Evolutionary conservation across 2,329 filamentous ascomycete species (phyloP), one percentile per base, ranked within the genome.

Genomic region (Sporothrix phasma): DNA sequence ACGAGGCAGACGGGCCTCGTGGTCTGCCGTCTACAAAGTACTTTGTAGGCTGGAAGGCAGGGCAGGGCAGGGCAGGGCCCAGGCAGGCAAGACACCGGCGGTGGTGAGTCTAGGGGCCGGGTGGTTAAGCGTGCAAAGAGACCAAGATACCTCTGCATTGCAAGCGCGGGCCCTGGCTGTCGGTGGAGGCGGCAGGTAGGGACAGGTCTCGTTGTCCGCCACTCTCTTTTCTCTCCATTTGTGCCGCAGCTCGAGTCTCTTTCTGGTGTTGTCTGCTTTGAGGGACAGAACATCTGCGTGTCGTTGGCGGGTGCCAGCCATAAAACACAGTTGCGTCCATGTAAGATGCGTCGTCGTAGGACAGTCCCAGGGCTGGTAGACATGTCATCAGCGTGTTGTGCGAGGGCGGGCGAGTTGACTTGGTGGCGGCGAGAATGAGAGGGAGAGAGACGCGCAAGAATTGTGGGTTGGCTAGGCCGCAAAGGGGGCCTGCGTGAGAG

Each of bases 1-100:
- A 58, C 51, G 62, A 58, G 51, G 62, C 62, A 63, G 62, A 63
- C 58, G 43, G 22, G 37, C 37, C 53, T 24, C 19, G 53, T 39
- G 39, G 17, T n/a, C 31, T 29, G 26, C 26, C 24, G 31, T n/a
- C 22, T 43, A 51, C n/a, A n/a, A n/a, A n/a, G n/a, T n/a, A n/a
- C n/a, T n/a, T n/a, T n/a, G n/a, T n/a, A n/a, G n/a, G n/a, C n/a
- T n/a, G n/a, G n/a, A n/a, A n/a, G n/a, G n/a, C n/a, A n/a, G n/a
- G n/a, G n/a, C n/a, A n/a, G n/a, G 60, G 60, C 46, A 63, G 26
- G 34, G 31, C 49, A 56, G 39, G 61, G 37, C 15, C 41, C 22
- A 41, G 43, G 41, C 56, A 46, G 41, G 41, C 41, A 47, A 37
- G 41, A 37, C 24, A 19, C 22, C 15, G 31, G 19, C 5, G 26